Conservation (phyloP, 495 filamentous ascomycete genomes). For the Neurospora sp. region DNA sequence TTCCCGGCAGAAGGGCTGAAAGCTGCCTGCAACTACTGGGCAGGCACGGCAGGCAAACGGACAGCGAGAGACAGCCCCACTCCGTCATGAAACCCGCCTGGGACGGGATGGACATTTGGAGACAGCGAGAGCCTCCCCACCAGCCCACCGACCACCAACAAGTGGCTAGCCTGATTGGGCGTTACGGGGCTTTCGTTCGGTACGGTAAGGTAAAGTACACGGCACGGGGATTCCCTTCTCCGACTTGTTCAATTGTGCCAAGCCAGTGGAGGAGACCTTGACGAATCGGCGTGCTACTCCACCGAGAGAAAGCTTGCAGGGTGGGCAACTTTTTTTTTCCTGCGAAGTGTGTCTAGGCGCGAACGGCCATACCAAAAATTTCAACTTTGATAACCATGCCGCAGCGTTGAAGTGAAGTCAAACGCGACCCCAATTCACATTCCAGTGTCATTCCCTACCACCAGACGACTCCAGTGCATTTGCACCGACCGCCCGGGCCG, state of each 20-base stretch:
- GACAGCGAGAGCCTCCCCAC: neutral
- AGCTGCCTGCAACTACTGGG: neutral
- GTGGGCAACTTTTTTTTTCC: constrained; percentile 8
- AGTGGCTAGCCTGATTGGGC: neutral
- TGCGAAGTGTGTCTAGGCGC: neutral
- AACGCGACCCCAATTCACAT: neutral
- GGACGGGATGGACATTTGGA: neutral
- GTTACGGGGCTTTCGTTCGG: neutral
- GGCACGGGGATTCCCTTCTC: constrained; percentile 1
- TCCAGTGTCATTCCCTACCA: neutral
- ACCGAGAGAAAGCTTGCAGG: constrained; percentile 8
- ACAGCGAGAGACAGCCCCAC: neutral
- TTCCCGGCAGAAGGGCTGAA: neutral
- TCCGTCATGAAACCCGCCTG: neutral
- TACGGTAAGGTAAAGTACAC: neutral
- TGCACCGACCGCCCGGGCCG: constrained; percentile 2
- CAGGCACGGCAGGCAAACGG: neutral
- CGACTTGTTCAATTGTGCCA: neutral
- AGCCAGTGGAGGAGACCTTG: neutral
- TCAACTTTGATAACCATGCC: neutral
- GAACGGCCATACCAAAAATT: neutral
- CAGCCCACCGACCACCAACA: neutral
- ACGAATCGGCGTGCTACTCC: constrained; percentile 15
- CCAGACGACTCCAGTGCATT: neutral
- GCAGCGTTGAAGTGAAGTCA: neutral